A percentile compares a stretch with the other conserved stretches of the same genome.
Evolutionary conservation across 2,329 filamentous ascomycete genomes (phyloP).

Genomic region (Fusarium sp.): DNA sequence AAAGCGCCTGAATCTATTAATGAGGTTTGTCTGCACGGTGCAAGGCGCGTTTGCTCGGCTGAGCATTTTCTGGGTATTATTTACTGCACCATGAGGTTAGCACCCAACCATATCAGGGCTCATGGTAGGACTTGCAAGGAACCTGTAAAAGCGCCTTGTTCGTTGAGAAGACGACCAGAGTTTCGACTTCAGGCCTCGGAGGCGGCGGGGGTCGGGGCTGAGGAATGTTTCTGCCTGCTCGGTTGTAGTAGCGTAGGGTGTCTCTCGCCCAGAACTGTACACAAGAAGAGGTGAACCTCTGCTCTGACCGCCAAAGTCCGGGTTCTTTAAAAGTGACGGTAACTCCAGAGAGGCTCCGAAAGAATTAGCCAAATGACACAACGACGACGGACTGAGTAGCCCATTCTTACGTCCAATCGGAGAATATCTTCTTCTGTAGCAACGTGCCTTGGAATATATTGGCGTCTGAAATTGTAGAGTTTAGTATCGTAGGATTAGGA

Average conservation of each 20-base stretch:
- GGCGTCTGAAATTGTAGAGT: background rate
- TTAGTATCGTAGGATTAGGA: no score
- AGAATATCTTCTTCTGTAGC: background rate
- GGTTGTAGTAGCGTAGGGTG: background rate
- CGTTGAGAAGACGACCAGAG: background rate
- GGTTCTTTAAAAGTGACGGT: background rate
- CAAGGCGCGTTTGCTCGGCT: background rate
- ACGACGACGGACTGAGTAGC: no score
- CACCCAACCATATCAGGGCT: accelerated
- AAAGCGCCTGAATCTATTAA: background rate
- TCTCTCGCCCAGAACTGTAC: conserved; percentile 4
- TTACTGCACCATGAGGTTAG: background rate
- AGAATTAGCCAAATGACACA: no score
- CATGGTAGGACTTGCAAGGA: background rate
- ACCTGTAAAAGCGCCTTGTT: background rate
- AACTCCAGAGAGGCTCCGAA: background rate
- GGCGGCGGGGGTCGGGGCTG: background rate
- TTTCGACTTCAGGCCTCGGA: background rate
- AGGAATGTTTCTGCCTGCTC: background rate
- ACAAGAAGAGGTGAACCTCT: background rate
- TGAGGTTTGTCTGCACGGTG: no score
- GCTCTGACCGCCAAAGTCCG: background rate
- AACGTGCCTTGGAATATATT: background rate
- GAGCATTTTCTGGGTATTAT: background rate
- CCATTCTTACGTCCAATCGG: no score